Conservation (phyloP, 2,329 filamentous ascomycete species). For the Rachicladosporium sp. region DNA sequence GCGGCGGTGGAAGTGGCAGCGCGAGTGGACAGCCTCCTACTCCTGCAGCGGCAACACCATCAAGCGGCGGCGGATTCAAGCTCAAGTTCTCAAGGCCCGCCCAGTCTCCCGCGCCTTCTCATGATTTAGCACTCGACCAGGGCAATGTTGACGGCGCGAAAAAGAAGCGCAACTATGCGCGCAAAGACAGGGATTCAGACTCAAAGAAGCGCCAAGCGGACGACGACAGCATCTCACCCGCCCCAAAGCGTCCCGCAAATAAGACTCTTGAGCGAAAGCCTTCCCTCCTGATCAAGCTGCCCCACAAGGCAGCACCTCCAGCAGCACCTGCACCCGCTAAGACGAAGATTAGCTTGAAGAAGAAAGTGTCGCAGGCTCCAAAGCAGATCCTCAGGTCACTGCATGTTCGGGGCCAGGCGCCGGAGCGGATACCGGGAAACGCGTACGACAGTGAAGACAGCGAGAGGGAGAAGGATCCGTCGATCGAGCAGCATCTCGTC, state of each 20-base stretch:
- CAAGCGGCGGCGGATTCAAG: slow-evolving; percentile 15
- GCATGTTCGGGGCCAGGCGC: slow-evolving; percentile 43
- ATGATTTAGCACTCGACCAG: slow-evolving; percentile 17
- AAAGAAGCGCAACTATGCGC: slow-evolving; percentile 31
- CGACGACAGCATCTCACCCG: slow-evolving; percentile 20
- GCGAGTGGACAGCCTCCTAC: slow-evolving; percentile 8
- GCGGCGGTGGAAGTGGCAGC: background rate
- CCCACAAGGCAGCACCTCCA: slow-evolving; percentile 17
- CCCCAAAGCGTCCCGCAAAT: slow-evolving; percentile 19
- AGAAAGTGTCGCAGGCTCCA: slow-evolving; percentile 5
- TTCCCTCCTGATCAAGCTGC: slow-evolving; percentile 20
- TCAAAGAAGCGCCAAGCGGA: slow-evolving; percentile 23
- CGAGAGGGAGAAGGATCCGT: slow-evolving; percentile 75
- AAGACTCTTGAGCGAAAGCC: slow-evolving; percentile 13
- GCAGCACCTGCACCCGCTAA: slow-evolving; percentile 4
- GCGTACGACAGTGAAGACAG: slow-evolving; percentile 95
- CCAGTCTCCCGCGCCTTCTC: slow-evolving; percentile 16
- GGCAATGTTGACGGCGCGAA: slow-evolving; percentile 18
- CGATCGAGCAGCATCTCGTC: slow-evolving; percentile 80
- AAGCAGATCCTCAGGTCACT: slow-evolving; percentile 9
- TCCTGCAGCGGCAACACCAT: slow-evolving; percentile 16
- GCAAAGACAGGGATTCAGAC: slow-evolving; percentile 17
- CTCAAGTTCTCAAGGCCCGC: slow-evolving; percentile 17
- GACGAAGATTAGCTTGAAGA: slow-evolving; percentile 5
- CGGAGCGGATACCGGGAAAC: slow-evolving; percentile 62